These are phyloP conservation scores for Penicillium paxilli DNA, from an alignment of 495 filamentous ascomycete species.

Conservation along the genomic window DNA sequence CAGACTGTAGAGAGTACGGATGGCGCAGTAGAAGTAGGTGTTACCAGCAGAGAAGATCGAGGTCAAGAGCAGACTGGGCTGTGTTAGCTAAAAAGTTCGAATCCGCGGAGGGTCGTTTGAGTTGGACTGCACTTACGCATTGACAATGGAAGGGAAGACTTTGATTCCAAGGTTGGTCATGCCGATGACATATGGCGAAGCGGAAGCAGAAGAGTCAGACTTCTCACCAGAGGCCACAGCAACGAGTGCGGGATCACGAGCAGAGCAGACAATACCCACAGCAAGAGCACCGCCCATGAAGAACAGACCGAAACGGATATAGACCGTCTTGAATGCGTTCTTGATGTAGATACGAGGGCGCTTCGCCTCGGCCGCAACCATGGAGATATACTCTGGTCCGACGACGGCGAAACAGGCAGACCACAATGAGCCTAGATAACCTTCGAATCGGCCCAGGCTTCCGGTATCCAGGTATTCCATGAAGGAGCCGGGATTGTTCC, in stretches of 20 bases:
- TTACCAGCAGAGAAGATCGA: constrained; percentile 83
- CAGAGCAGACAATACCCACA: constrained; percentile 66
- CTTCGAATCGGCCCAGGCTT: constrained; percentile 65
- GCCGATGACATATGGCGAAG: constrained; percentile 78
- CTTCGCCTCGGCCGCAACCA: constrained; percentile 76
- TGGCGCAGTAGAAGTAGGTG: constrained; percentile 79
- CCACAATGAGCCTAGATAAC: constrained; percentile 69
- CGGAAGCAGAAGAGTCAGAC: constrained; percentile 53
- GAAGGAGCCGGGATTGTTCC: constrained; percentile 30
- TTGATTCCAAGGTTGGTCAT: constrained; percentile 70
- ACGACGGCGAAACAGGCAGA: constrained; percentile 35
- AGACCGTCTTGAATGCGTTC: constrained; percentile 75
- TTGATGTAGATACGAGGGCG: constrained; percentile 58
- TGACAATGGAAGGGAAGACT: constrained; percentile 30
- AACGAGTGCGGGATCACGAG: constrained; percentile 50
- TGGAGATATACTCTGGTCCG: constrained; percentile 78
- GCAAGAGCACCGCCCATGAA: constrained; percentile 72
- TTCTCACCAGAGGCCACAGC: constrained; percentile 36
- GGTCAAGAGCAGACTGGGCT: constrained; percentile 56
- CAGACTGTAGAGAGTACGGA: constrained; percentile 71
- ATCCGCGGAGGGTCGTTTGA: too few relatives aligned
- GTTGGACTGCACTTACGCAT: constrained; percentile 20
- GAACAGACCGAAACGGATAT: constrained; percentile 70
- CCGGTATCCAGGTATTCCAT: constrained; percentile 60
- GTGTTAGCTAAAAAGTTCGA: too few relatives aligned